These are phyloP conservation scores for Cercospora sp. DNA, from an alignment of 2,329 filamentous ascomycete species.

Conservation along the genomic window DNA sequence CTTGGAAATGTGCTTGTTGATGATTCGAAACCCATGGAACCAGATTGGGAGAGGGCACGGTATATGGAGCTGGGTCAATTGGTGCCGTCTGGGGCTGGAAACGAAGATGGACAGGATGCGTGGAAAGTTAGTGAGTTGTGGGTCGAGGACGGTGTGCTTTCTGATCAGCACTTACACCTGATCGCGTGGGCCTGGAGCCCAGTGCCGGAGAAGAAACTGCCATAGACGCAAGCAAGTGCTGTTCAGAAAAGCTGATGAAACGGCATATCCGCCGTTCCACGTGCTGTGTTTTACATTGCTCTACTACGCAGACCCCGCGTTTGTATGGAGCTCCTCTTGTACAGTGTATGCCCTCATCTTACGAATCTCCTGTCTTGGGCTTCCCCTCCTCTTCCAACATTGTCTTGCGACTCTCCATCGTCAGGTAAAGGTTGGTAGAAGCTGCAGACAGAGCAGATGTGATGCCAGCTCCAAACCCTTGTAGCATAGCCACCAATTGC, in stretches of 20 bases:
- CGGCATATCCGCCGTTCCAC: background rate
- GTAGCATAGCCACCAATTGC: constrained; percentile 78
- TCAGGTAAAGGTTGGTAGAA: constrained; percentile 79
- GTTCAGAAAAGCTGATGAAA: background rate
- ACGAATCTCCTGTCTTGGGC: constrained; percentile 6
- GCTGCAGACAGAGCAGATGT: constrained; percentile 78
- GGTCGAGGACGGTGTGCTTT: constrained; percentile 26
- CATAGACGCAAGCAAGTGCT: background rate
- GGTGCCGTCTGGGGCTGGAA: constrained; percentile 28
- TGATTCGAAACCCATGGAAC: constrained; percentile 31
- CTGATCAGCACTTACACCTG: constrained; percentile 30
- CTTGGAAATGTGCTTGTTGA: constrained; percentile 37
- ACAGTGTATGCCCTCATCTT: background rate
- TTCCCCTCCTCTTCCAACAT: constrained; percentile 75
- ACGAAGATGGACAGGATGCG: constrained; percentile 24
- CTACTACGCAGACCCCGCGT: background rate
- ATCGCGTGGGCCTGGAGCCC: constrained; percentile 39
- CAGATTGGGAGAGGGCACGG: constrained; percentile 36
- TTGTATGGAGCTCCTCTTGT: background rate
- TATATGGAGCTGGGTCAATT: constrained; percentile 31
- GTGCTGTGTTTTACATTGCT: background rate
- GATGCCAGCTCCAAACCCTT: constrained; percentile 74
- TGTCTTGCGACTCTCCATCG: constrained; percentile 76
- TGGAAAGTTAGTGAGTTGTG: constrained; percentile 32
- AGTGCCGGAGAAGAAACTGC: constrained; percentile 30